Conservation (phyloP, 768 basidiomycete species). For the Phaffia tasmanica region DNA sequence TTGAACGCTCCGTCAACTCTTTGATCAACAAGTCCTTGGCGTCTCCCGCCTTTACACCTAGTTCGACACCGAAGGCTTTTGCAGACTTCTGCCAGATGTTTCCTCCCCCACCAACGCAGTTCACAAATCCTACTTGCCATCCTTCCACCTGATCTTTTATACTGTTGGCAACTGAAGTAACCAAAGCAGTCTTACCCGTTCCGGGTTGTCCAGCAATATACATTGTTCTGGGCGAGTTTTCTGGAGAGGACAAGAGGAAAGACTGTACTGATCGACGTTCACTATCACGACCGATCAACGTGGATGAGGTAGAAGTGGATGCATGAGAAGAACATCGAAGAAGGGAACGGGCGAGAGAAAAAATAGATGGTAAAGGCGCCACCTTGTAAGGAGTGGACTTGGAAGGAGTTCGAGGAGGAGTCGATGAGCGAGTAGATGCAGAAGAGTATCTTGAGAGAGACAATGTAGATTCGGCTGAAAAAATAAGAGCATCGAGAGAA, state of each 20-base stretch:
- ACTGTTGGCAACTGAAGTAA: slow-evolving; percentile 33
- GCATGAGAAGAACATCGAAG: slow-evolving; percentile 5
- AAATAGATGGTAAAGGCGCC: neutral
- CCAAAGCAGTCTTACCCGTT: slow-evolving; percentile 34
- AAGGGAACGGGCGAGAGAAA: neutral
- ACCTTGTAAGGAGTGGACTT: neutral
- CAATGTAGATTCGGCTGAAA: neutral
- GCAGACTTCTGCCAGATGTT: slow-evolving; percentile 35
- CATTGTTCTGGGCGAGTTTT: slow-evolving; percentile 3
- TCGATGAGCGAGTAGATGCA: neutral
- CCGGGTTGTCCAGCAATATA: slow-evolving; percentile 25
- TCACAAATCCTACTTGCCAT: slow-evolving; percentile 34
- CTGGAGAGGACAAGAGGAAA: slow-evolving; percentile 4
- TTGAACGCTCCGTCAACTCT: slow-evolving; percentile 5
- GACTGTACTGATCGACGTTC: slow-evolving; percentile 1
- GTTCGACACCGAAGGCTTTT: slow-evolving; percentile 31
- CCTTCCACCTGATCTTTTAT: slow-evolving; percentile 21
- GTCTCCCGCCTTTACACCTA: slow-evolving; percentile 24
- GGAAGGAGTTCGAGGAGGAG: neutral
- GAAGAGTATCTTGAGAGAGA: neutral
- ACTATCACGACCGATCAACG: slow-evolving; percentile 15
- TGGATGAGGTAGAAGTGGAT: neutral
- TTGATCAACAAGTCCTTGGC: slow-evolving; percentile 26
- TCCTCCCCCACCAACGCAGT: slow-evolving; percentile 36
- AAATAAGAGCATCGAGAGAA: neutral